Evolutionary conservation across 2,329 filamentous ascomycete genomes (phyloP), one percentile per base, ranked within the genome.

Genomic region (Geosmithia morbida): DNA sequence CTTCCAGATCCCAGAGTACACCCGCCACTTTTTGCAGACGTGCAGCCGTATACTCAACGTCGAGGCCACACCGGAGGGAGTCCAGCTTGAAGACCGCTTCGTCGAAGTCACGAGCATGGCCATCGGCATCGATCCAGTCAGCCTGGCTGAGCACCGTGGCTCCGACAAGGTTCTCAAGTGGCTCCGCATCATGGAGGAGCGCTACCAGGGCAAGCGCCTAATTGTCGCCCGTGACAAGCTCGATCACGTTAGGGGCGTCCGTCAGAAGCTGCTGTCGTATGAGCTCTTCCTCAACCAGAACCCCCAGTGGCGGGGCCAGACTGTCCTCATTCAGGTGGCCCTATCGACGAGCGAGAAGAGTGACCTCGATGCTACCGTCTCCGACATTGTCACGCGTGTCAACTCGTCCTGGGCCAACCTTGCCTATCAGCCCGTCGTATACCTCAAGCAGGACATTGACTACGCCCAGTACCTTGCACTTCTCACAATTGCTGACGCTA

Each of bases 221-320:
- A 94, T 97, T 55, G 89, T 96, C 13, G 87, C 87, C 10, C 81
- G 90, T 46, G 90, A 97, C 65, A 95, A 96, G 72, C 79, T 97
- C 43, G 90, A 97, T 62, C 82, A 86, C 54, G 86, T 97, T 48
- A 83, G 89, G 47, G 90, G 92, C 50, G 88, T 97, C 40, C 79
- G 89, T 40, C 90, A 95, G 66, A 97, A 97, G 71, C 75, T 97
- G 6, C 71, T 96, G 22, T 85, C 89, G 1, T 95, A 87, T 57
- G 92, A 97, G 64, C 67, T 96, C 8, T 97, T 97, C 66, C 75
- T 97, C 43, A 94, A 95, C 66, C 87, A 88, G 61, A 86, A 96
- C 59, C 89, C 90, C 0, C 77, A 94, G 58, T 96, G 86, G 85
- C 76, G 81, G 47, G 87, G 90, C 55, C 83, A 85, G 59, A 85